phyloP scores from a whole-genome alignment of 169 alveolate genomes.

The Cryptosporidium ubiquitum region DNA sequence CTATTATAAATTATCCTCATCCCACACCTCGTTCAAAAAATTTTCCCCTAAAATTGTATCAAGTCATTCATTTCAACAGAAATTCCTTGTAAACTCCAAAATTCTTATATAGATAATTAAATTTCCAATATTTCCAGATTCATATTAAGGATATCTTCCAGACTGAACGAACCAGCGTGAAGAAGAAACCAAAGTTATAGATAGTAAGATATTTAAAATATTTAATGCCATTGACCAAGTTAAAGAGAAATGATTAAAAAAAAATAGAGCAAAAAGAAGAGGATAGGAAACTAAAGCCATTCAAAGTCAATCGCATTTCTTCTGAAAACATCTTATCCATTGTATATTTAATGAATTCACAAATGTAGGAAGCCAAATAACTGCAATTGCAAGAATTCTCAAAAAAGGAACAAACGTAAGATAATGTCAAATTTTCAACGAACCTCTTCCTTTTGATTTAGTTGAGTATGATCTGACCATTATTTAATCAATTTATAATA shows the following conservation, averaged over 20 bases:
- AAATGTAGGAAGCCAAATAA: background rate
- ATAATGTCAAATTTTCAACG: slow-evolving; percentile 26
- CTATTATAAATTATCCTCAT: too few relatives aligned
- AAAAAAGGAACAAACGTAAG: slow-evolving; percentile 16
- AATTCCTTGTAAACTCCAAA: background rate
- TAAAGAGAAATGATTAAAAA: too few relatives aligned
- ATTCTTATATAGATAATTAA: background rate
- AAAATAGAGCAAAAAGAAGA: background rate
- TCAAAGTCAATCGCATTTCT: background rate
- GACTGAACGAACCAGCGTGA: background rate
- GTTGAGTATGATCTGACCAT: slow-evolving; percentile 43
- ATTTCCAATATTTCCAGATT: background rate
- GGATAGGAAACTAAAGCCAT: background rate
- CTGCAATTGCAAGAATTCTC: background rate
- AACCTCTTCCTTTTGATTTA: slow-evolving; percentile 50
- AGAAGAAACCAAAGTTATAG: background rate
- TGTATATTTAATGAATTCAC: too few relatives aligned
- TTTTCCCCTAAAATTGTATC: background rate
- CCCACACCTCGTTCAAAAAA: background rate
- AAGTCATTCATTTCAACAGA: background rate
- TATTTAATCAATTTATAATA: background rate
- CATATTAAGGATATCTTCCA: background rate
- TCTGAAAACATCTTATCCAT: background rate
- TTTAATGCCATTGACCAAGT: background rate
- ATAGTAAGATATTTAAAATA: background rate